phyloP scores from a whole-genome alignment of 2,329 filamentous ascomycete genomes.

The Apiospora aurea region DNA sequence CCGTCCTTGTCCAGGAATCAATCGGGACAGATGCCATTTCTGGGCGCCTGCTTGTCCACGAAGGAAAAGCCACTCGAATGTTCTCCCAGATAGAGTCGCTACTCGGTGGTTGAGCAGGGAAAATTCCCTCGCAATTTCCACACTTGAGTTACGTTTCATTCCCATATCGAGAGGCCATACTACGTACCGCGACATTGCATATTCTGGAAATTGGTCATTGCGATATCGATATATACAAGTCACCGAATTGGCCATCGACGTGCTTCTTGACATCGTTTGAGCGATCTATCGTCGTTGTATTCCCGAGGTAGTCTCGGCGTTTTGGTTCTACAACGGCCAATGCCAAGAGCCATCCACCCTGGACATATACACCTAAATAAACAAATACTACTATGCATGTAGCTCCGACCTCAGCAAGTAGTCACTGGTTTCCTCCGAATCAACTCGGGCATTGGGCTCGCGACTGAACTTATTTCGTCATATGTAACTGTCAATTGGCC shows the following conservation, averaged over 20 bases:
- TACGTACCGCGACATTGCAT: neutral
- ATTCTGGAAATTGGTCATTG: neutral
- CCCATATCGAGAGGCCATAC: neutral
- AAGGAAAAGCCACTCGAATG: neutral
- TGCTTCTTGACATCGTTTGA: neutral
- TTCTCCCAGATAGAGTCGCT: neutral
- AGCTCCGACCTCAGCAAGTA: neutral
- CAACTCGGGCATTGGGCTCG: neutral
- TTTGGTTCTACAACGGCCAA: neutral
- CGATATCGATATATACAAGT: neutral
- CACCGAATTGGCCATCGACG: neutral
- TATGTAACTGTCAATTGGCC: conserved; percentile 3
- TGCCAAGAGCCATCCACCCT: neutral
- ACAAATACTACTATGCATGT: neutral
- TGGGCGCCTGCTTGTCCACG: neutral
- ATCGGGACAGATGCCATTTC: neutral
- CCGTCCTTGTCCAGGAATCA: neutral
- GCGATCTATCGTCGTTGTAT: neutral
- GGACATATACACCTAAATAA: neutral
- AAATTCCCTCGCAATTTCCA: neutral
- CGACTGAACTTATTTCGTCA: neutral
- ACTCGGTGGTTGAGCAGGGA: neutral
- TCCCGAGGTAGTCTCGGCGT: neutral
- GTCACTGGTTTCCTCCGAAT: too few species aligned
- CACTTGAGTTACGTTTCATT: conserved; percentile 9